phyloP scores from a whole-genome alignment of 1,284 basidiomycete genomes.

The Malassezia cuniculi region DNA sequence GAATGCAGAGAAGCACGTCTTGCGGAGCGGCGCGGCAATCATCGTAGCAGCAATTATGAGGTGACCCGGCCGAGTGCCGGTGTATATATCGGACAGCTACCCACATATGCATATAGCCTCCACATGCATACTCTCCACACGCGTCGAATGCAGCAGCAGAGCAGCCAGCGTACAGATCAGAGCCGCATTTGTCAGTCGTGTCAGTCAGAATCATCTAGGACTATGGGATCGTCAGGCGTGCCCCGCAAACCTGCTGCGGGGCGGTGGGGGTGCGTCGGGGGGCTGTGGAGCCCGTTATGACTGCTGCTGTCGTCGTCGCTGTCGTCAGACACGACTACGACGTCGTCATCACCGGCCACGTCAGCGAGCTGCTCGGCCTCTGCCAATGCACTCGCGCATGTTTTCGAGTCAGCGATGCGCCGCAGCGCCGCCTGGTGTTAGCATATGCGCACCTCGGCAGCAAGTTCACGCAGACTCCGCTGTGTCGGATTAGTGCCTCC shows the following conservation, averaged over 20 bases:
- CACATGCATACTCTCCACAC: too few relatives aligned
- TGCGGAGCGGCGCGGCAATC: slow-evolving; percentile 9
- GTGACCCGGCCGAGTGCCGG: too few relatives aligned
- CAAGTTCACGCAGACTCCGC: slow-evolving; percentile 1
- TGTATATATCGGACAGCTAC: too few relatives aligned
- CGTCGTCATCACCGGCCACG: neutral
- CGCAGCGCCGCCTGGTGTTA: slow-evolving; percentile 8
- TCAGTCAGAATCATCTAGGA: neutral
- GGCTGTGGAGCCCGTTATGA: too few relatives aligned
- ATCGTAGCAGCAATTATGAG: slow-evolving; percentile 3
- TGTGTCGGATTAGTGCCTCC: neutral
- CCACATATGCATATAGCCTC: too few relatives aligned
- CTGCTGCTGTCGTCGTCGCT: slow-evolving; percentile 7
- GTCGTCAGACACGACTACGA: slow-evolving; percentile 2
- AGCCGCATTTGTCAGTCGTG: too few relatives aligned
- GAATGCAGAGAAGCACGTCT: slow-evolving; percentile 2
- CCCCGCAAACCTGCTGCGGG: neutral
- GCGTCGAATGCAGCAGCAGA: too few relatives aligned
- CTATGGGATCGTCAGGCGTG: slow-evolving; percentile 1
- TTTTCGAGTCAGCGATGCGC: slow-evolving; percentile 3
- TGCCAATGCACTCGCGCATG: slow-evolving; percentile 6
- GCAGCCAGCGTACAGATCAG: too few relatives aligned
- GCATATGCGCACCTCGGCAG: slow-evolving; percentile 8
- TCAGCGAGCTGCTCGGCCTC: neutral
- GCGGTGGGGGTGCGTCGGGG: neutral